phyloP scores from a whole-genome alignment of 2,329 filamentous ascomycete genomes.

The Pseudonectria buxi region DNA sequence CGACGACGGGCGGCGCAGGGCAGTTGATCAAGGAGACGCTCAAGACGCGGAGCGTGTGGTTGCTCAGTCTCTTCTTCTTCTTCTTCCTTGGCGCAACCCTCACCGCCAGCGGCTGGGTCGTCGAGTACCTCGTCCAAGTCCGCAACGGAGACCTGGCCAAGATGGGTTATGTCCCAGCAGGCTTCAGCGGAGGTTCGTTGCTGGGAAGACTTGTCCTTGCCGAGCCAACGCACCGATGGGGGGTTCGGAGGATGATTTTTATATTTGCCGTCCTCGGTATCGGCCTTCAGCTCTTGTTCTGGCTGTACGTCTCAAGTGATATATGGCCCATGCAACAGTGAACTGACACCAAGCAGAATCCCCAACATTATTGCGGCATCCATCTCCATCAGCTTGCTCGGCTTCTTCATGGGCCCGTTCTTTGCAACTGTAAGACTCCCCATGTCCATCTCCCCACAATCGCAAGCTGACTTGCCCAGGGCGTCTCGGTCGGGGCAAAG shows the following conservation, averaged over 20 bases:
- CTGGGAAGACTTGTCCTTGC: conserved; percentile 51
- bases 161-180: conserved; percentile 57
- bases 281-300: conserved; percentile 51
- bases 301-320: conserved; percentile 37
- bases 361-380: conserved; percentile 43
- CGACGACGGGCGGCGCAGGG: background rate
- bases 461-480: conserved; percentile 26
- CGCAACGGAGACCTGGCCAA: conserved; percentile 48
- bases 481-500: conserved; percentile 46
- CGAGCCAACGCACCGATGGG: conserved; percentile 52
- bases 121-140: conserved; percentile 57
- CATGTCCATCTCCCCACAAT: rapidly evolving
- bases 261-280: conserved; percentile 46
- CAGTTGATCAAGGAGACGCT: conserved; percentile 38
- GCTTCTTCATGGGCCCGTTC: conserved; percentile 52
- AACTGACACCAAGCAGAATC: conserved; percentile 22
- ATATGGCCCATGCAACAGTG: rapidly evolving
- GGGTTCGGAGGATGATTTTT: conserved; percentile 51
- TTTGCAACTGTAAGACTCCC: conserved; percentile 44
- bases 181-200: conserved; percentile 51
- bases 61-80: conserved; percentile 57
- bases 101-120: conserved; percentile 56
- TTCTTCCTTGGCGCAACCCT: conserved; percentile 51
- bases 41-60: conserved; percentile 43
- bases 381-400: conserved; percentile 46